Conservation (phyloP, 1,284 basidiomycete genomes). For the Apiotrichum siamense region DNA sequence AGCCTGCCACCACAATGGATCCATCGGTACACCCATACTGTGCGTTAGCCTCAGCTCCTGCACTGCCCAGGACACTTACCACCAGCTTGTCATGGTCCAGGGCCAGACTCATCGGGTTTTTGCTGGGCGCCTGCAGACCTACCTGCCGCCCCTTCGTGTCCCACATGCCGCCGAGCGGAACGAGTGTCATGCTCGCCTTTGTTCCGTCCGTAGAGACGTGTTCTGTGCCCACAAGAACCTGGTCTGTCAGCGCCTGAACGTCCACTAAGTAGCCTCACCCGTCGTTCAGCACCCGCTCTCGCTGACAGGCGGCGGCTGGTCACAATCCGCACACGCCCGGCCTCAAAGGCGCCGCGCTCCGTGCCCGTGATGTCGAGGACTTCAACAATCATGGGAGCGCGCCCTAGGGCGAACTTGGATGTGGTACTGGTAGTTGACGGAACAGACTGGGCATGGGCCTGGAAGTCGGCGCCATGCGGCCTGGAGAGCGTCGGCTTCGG, state of each 20-base stretch:
- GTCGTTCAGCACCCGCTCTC: constrained; percentile 41
- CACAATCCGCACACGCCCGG: constrained; percentile 34
- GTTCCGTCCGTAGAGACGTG: not conserved
- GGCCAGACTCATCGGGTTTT: constrained; percentile 38
- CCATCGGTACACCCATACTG: constrained; percentile 40
- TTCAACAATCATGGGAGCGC: constrained; percentile 23
- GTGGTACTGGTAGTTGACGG: constrained; percentile 8
- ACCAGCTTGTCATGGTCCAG: constrained; percentile 37
- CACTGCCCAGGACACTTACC: constrained; percentile 19
- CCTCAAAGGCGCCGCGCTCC: constrained; percentile 32
- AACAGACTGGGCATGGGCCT: too few species aligned
- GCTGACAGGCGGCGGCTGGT: constrained; percentile 44
- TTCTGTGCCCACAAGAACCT: constrained; percentile 15
- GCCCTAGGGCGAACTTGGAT: constrained; percentile 10
- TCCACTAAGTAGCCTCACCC: constrained; percentile 25
- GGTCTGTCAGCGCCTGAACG: not conserved
- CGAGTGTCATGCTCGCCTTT: constrained; percentile 18
- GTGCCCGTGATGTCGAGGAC: constrained; percentile 28
- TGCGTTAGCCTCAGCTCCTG: not conserved
- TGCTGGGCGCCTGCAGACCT: constrained; percentile 24
- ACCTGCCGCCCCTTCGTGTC: constrained; percentile 12
- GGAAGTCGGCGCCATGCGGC: too few species aligned
- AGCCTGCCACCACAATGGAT: constrained; percentile 30
- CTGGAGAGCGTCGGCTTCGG: too few species aligned
- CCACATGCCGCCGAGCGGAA: constrained; percentile 31